Conservation (phyloP, 139 green algal genomes). For the Chlorella sp. region DNA sequence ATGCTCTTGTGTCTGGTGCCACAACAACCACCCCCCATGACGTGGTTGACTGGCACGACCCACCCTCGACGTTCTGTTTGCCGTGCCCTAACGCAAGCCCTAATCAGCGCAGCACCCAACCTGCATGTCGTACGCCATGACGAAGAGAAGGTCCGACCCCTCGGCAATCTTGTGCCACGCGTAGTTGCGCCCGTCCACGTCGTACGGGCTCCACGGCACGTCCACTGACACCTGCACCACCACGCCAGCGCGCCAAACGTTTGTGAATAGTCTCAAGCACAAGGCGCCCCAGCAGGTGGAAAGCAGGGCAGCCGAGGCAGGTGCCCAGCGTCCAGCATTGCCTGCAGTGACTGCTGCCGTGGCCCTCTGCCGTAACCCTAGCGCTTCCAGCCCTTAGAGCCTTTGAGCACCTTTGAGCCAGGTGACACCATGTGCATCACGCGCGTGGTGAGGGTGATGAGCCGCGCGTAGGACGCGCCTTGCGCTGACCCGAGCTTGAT, state of each 20-base stretch:
- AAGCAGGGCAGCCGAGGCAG: background rate
- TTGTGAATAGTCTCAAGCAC: too few relatives aligned
- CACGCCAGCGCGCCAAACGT: too few relatives aligned
- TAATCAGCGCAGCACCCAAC: background rate
- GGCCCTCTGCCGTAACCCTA: too few relatives aligned
- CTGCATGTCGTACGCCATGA: constrained; percentile 65
- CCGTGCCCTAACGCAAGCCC: background rate
- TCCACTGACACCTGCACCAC: constrained; percentile 52
- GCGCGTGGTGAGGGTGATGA: background rate
- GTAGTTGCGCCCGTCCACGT: constrained; percentile 51
- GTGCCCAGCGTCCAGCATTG: too few relatives aligned
- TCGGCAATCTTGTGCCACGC: constrained; percentile 37
- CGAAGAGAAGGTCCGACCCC: constrained; percentile 49
- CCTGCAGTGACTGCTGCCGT: too few relatives aligned
- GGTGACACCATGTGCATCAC: background rate
- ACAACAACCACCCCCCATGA: background rate
- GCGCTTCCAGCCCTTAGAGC: too few relatives aligned
- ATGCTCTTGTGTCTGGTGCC: too few relatives aligned
- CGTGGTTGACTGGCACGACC: background rate
- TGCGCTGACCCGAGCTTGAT: background rate
- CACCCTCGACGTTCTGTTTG: background rate
- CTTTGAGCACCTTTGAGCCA: background rate
- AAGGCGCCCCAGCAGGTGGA: background rate
- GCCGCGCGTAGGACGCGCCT: background rate
- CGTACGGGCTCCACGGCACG: constrained; percentile 50